Conservation (phyloP, 306 rosid species). For the Senna siamea region DNA sequence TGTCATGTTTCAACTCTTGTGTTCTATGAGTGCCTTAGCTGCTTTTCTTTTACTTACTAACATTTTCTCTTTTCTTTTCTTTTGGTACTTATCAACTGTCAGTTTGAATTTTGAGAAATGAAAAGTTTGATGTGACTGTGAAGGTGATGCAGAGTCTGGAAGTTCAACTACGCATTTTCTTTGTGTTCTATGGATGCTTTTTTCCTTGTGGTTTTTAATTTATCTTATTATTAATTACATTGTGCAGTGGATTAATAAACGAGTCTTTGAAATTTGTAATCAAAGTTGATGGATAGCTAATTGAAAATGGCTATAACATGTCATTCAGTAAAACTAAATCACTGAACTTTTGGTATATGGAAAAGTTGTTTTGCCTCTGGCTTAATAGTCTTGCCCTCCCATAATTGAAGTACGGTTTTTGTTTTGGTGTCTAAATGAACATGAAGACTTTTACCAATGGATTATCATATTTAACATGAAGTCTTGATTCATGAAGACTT, state of each 20-base stretch:
- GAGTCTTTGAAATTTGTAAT: neutral
- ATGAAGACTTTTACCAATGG: neutral
- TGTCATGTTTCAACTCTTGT: slow-evolving; percentile 6
- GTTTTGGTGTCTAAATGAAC: neutral
- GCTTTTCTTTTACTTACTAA: neutral
- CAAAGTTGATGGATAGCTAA: slow-evolving; percentile 5
- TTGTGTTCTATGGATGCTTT: slow-evolving; percentile 5
- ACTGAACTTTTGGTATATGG: neutral
- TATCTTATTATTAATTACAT: neutral
- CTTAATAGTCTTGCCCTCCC: neutral
- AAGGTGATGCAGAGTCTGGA: slow-evolving; percentile 4
- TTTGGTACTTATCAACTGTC: neutral
- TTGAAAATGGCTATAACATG: slow-evolving; percentile 5
- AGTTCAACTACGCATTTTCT: neutral
- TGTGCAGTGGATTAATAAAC: neutral
- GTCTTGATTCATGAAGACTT: no score
- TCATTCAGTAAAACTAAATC: slow-evolving; percentile 6
- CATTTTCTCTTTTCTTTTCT: neutral
- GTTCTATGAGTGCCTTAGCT: slow-evolving; percentile 1
- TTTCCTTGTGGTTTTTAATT: neutral
- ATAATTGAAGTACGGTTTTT: neutral
- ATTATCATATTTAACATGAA: neutral
- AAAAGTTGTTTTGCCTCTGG: neutral
- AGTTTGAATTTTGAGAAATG: neutral
- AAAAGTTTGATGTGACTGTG: neutral